Conservation (phyloP, 1,284 basidiomycete species). For the Tremellales sp. region DNA sequence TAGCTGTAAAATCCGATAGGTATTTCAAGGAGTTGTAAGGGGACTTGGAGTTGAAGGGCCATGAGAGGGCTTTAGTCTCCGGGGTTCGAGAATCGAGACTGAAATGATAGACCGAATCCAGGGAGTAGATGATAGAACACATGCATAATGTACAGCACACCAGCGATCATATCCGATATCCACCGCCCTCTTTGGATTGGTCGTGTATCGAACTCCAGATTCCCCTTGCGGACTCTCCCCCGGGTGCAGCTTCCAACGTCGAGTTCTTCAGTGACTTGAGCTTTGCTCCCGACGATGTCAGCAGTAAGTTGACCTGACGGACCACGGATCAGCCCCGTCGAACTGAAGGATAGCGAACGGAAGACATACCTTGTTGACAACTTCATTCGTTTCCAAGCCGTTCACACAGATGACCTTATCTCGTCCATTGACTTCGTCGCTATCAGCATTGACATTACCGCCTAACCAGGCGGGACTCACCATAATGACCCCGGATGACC, state of each 20-base stretch:
- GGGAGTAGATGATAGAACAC: not conserved
- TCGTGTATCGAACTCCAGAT: slow-evolving; percentile 46
- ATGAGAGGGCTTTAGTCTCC: too few species aligned
- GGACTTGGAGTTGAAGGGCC: too few species aligned
- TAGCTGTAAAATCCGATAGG: slow-evolving; percentile 7
- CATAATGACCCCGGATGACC: slow-evolving; percentile 49
- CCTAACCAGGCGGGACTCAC: slow-evolving; percentile 26
- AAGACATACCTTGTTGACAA: slow-evolving; percentile 44
- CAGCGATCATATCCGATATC: slow-evolving; percentile 38
- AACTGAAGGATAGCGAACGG: not conserved
- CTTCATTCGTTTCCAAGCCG: slow-evolving; percentile 43
- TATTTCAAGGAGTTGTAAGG: slow-evolving; percentile 24
- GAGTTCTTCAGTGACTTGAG: slow-evolving; percentile 45
- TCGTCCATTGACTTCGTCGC: slow-evolving; percentile 47
- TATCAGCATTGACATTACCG: not conserved
- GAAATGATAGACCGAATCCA: not conserved
- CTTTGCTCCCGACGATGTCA: slow-evolving; percentile 46
- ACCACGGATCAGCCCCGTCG: not conserved
- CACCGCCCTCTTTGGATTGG: slow-evolving; percentile 30
- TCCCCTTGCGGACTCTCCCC: slow-evolving; percentile 43
- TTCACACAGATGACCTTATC: slow-evolving; percentile 53
- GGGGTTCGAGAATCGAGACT: not conserved
- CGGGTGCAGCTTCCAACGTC: slow-evolving; percentile 45
- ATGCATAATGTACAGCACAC: not conserved
- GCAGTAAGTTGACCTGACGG: slow-evolving; percentile 39